Base-by-base conservation (phyloP, 1,284 basidiomycete genomes). In the Ceraceosorus bombacis region DNA sequence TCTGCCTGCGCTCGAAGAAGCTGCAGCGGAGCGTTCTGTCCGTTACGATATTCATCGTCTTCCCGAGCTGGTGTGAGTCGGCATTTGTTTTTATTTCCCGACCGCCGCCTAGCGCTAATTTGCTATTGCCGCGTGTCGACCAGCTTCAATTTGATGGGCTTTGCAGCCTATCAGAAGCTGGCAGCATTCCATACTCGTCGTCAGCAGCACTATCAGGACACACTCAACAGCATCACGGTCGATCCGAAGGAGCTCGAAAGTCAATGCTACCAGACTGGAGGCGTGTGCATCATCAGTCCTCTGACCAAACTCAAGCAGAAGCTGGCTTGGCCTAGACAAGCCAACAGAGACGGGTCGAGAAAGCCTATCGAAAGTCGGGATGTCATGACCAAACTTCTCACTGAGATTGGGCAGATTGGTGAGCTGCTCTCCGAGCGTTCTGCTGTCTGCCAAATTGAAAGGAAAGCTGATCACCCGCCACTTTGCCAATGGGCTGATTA, bases 211-310 rank as follows among this genome's bases (percentile, higher is more conserved):
- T 60, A 60, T 41, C 40, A 48, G 39, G 58, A 60, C 49, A 37
- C 36, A 37, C 51, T 60, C 37, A 60, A 58, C 40, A 49, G 17
- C 17, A 48, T 60, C 37, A 38, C 37, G 12, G 51, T 60, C 9
- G 58, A 60, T 46, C 58, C 58, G 27, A 58, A 60, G 17, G 58
- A 49, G 41, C 54, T 60, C n/a, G 55, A 54, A 5, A 41, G 49
- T 27, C 53, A 60, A 40, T 60, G 58, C 48, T 56, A 59, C 55
- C 57, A 60, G 41, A 58, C 58, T 3, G 57, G 54, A 38, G 58
- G 58, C 10, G 40, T 60, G 13, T 60, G 58, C 37, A 36, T 37
- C 7, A 48, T 60, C 13, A 49, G 36, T 7, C 58, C 58, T 13
- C 49, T 41, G 53, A n/a, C 37, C 8, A n/a, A 46, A 10, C 48